Evolutionary conservation across 192 early-diverging fungal species (phyloP).

Genomic region (Phlyctochytrium bullatum): DNA sequence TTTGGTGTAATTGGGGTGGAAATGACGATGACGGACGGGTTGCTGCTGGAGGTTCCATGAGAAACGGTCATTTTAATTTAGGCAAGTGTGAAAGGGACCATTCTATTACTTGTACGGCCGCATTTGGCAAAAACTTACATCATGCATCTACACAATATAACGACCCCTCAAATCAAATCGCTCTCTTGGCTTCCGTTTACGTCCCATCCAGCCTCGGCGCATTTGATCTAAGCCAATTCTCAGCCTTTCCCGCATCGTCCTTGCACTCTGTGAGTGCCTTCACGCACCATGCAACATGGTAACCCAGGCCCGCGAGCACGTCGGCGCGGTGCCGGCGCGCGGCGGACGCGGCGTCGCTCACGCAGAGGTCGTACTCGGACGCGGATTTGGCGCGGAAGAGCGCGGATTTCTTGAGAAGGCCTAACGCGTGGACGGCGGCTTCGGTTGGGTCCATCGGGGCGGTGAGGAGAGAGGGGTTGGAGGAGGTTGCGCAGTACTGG

Average conservation of each 20-base stretch:
- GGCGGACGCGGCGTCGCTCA: slow-evolving; percentile 52
- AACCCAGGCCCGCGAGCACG: slow-evolving; percentile 23
- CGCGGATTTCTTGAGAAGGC: slow-evolving; percentile 38
- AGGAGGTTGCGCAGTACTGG: slow-evolving; percentile 33
- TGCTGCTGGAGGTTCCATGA: no score
- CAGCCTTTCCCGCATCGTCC: slow-evolving; percentile 51
- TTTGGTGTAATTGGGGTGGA: background rate
- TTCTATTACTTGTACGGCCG: no score
- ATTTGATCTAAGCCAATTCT: slow-evolving; percentile 58
- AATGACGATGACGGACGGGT: no score
- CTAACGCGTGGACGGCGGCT: slow-evolving; percentile 57
- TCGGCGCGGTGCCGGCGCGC: slow-evolving; percentile 27
- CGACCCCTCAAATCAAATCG: no score
- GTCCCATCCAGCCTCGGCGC: slow-evolving; percentile 41
- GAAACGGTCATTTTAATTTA: no score
- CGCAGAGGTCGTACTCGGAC: slow-evolving; percentile 57
- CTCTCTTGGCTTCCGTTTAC: background rate
- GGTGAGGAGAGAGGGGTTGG: background rate
- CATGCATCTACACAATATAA: no score
- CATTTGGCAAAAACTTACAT: no score
- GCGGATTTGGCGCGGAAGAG: slow-evolving; percentile 18
- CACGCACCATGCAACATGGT: slow-evolving; percentile 63
- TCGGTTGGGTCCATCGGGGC: slow-evolving; percentile 57
- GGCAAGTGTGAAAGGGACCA: no score
- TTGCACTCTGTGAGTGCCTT: slow-evolving; percentile 58